Evolutionary conservation across 2,329 filamentous ascomycete species (phyloP), one percentile per base, ranked within the genome.

Genomic region (Aspergillus hiratsukae): DNA sequence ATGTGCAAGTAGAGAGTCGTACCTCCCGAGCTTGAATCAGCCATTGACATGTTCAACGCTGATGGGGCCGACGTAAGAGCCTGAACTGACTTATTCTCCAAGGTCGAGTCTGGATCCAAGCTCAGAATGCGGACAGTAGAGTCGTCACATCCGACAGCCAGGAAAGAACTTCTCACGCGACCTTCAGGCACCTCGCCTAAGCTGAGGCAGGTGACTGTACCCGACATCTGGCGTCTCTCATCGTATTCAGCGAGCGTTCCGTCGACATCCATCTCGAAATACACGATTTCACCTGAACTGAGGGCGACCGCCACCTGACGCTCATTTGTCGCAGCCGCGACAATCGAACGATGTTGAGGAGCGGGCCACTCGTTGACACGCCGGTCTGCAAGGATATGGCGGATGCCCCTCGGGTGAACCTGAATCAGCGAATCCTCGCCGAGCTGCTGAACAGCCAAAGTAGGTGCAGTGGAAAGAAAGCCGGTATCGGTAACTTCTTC

Each of bases 91-190:
- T 96, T 96, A 72, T 88, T 94, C 72, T 96, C 91, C 10, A 99
- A 78, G 0, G 91, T 96, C 2, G 90, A 89, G 62, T 97, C 92
- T 0, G 91, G 91, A 67, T 95, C 91, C 29, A 97, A 78, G 67
- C 91, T 96, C 54, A 96, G 82, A 53, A 99, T 91, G 53, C 94
- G 89, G 53, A 99, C 94, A 0, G 94, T 97, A 57, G 90, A 91
- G 74, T 99, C 94, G 67, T 97, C 94, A 69, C 93, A 97, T 5
- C 95, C 95, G 48, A 99, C 93, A 46, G 95, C 95, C 53, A 97
- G 81, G 76, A 95, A 99, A 1, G 90, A 91, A 71, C 92, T 96
- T 70, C 95, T 83, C 45, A 93, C 79, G 50, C 91, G 87, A 28
- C 95, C 94, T 74, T 95, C 89, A 0, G 94, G 93, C 14, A 97